Conservation (phyloP, 2,329 filamentous ascomycete species). For the Pyrenochaeta sp. region DNA sequence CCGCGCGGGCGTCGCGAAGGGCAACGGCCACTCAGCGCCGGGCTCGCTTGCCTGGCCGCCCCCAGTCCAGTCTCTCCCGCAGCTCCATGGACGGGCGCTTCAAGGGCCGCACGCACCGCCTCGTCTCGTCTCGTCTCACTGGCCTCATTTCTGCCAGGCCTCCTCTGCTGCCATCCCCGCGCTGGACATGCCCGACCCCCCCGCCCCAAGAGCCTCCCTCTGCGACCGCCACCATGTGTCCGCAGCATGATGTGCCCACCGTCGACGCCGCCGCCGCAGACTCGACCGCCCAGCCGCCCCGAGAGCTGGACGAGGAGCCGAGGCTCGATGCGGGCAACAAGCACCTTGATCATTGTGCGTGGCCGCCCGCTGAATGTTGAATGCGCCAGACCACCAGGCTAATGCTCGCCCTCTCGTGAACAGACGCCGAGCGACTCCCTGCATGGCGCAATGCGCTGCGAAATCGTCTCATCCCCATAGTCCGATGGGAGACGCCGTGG, state of each 20-base stretch:
- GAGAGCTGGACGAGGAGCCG: too few relatives aligned
- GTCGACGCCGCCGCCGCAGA: not conserved
- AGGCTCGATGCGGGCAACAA: constrained; percentile 75
- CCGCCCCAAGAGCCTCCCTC: constrained; percentile 10
- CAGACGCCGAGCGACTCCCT: constrained; percentile 84
- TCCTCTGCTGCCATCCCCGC: not conserved
- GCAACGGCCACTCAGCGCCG: constrained; percentile 22
- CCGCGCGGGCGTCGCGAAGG: constrained; percentile 16
- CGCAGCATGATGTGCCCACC: constrained; percentile 26
- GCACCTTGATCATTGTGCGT: constrained; percentile 70
- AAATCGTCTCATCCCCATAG: constrained; percentile 80
- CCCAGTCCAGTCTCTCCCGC: not conserved
- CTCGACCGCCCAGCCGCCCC: not conserved
- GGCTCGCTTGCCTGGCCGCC: constrained; percentile 15
- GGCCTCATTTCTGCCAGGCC: not conserved
- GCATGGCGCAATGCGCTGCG: constrained; percentile 87
- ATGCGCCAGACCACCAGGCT: constrained; percentile 16
- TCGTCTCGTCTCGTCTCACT: constrained; percentile 3
- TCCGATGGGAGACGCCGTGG: constrained; percentile 95
- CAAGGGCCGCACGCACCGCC: constrained; percentile 1
- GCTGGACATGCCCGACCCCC: constrained; percentile 22
- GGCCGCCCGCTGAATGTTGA: constrained; percentile 14
- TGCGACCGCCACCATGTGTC: constrained; percentile 34
- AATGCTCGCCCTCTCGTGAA: constrained; percentile 20
- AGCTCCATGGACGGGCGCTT: not conserved